Evolutionary conservation across 31 red algal species (phyloP).

Genomic region (Porphyra umbilicalis): DNA sequence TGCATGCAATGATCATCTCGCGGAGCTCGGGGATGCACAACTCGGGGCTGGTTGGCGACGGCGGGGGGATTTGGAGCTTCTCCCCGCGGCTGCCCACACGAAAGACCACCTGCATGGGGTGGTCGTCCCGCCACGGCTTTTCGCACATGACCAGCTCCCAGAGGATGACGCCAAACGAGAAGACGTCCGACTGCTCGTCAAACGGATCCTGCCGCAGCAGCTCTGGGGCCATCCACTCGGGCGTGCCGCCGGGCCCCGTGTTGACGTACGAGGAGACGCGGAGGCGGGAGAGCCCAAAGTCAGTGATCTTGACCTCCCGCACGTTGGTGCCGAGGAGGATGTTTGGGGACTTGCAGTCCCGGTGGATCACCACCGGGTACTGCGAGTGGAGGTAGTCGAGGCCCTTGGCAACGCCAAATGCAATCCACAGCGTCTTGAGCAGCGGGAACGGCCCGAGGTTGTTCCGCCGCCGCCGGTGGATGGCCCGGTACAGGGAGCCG

Average conservation of each 20-base stretch:
- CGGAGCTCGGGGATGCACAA: conserved; percentile 50
- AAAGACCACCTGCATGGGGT: conserved; percentile 92
- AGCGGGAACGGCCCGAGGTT: conserved; percentile 64
- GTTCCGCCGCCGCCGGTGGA: conserved; percentile 67
- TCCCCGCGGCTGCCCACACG: conserved; percentile 77
- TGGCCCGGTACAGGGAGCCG: conserved; percentile 85
- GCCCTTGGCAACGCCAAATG: conserved; percentile 84
- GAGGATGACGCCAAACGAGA: conserved; percentile 90
- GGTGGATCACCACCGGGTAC: conserved; percentile 82
- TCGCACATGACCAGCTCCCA: conserved; percentile 95
- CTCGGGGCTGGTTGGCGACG: conserved; percentile 19
- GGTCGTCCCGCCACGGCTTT: conserved; percentile 94
- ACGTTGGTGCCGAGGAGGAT: conserved; percentile 76
- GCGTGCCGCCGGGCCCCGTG: conserved; percentile 87
- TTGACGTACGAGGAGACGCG: conserved; percentile 67
- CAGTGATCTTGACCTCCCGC: conserved; percentile 75
- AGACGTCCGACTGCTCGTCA: conserved; percentile 87
- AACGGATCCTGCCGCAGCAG: conserved; percentile 75
- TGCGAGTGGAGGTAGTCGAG: conserved; percentile 90
- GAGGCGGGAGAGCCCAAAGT: conserved; percentile 84
- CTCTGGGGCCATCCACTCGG: conserved; percentile 98
- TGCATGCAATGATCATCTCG: conserved; percentile 77
- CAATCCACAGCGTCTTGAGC: conserved; percentile 79
- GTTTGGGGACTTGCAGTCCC: conserved; percentile 92
- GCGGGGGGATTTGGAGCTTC: conserved; percentile 60